Conservation (phyloP, 75 land plant genomes). For the Ceratopteris richardii region DNA sequence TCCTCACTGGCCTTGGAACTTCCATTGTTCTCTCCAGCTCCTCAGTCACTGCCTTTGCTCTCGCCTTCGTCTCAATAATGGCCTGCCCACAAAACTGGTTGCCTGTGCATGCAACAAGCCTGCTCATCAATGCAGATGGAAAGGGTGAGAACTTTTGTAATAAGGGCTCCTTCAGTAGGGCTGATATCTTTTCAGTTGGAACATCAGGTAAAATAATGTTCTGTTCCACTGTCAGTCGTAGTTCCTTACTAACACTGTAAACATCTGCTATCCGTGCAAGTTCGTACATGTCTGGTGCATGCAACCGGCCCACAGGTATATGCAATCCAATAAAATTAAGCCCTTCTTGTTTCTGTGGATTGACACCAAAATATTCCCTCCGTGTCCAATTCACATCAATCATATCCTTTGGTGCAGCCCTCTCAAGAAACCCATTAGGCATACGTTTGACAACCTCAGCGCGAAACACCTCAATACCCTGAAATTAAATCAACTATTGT, state of each 20-base stretch:
- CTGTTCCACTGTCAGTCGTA: slow-evolving; percentile 93
- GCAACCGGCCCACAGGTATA: slow-evolving; percentile 89
- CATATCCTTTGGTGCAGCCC: slow-evolving; percentile 60
- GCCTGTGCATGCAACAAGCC: slow-evolving; percentile 93
- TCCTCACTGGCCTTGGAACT: slow-evolving; percentile 54
- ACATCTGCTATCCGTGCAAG: slow-evolving; percentile 84
- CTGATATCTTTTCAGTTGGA: slow-evolving; percentile 34
- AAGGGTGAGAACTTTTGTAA: slow-evolving; percentile 46
- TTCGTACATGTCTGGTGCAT: slow-evolving; percentile 86
- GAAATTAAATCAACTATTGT: slow-evolving; percentile 8
- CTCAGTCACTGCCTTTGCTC: slow-evolving; percentile 73
- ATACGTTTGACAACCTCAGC: slow-evolving; percentile 82
- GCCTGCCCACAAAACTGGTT: slow-evolving; percentile 97
- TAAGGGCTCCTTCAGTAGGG: slow-evolving; percentile 54
- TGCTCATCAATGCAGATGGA: slow-evolving; percentile 59
- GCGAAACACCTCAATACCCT: slow-evolving; percentile 91
- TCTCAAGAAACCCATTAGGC: slow-evolving; percentile 40
- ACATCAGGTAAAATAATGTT: slow-evolving; percentile 87
- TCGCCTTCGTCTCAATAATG: slow-evolving; percentile 89
- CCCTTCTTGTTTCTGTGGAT: slow-evolving; percentile 88
- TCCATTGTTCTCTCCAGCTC: slow-evolving; percentile 62
- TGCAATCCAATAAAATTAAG: slow-evolving; percentile 79
- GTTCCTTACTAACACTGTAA: slow-evolving; percentile 74
- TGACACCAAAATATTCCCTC: slow-evolving; percentile 77
- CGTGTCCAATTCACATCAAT: slow-evolving; percentile 66